These are phyloP conservation scores for Passiflora organensis DNA, from an alignment of 345 rosid species.

Conservation along the genomic window DNA sequence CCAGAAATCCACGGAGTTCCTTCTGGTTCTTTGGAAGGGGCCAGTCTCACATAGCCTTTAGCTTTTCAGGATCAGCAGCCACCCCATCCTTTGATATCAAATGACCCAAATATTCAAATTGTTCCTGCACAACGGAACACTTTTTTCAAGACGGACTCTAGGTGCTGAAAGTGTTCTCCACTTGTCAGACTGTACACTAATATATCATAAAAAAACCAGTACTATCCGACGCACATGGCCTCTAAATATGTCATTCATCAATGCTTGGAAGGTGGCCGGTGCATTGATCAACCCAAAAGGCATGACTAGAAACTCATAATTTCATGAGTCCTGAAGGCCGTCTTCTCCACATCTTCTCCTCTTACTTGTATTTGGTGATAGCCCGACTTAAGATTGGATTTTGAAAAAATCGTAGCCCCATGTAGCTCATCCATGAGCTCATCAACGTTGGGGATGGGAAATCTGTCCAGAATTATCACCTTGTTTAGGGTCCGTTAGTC, in stretches of 20 bases:
- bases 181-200: not conserved
- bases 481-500: no score
- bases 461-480: no score
- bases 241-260: no score
- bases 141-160: not conserved
- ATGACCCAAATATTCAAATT: not conserved
- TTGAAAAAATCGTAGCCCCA: not conserved
- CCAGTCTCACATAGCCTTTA: not conserved
- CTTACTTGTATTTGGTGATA: no score
- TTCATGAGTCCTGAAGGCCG: no score
- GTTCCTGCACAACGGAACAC: not conserved
- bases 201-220: not conserved
- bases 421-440: not conserved
- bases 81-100: not conserved
- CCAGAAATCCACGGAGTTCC: not conserved
- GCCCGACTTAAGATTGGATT: not conserved
- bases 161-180: not conserved
- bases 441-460: not conserved
- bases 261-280: no score
- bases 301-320: no score
- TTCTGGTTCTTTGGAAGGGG: not conserved
- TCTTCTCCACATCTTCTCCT: no score
- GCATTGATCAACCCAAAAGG: no score
- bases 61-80: not conserved
- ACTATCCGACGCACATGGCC: not conserved